Percentiles rank a stretch among this genome's conserved stretches.
phyloP scores from a whole-genome alignment of 345 rosid species.

The Barbarea vulgaris region DNA sequence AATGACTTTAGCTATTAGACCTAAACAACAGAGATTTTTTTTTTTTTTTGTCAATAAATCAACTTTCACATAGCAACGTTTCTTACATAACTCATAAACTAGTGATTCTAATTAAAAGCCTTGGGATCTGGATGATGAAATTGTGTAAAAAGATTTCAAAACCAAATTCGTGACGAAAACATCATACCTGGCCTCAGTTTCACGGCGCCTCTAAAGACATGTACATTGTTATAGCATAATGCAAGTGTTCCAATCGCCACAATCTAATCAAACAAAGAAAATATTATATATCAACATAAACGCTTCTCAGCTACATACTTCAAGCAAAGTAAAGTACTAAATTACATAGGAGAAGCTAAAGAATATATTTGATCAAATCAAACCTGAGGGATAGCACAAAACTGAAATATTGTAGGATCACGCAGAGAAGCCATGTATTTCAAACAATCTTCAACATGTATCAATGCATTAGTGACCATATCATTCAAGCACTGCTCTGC shows the following conservation, averaged over 20 bases:
- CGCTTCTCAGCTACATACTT: background rate
- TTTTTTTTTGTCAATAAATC: background rate
- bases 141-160: background rate
- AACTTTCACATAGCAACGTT: background rate
- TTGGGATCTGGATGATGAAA: background rate
- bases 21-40: constrained; percentile 40
- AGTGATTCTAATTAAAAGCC: background rate
- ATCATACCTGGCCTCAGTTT: constrained; percentile 87
- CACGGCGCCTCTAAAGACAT: constrained; percentile 88
- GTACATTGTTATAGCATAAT: constrained; percentile 75
- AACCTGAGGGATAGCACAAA: constrained; percentile 90
- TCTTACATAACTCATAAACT: background rate
- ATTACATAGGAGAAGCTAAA: background rate
- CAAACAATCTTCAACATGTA: constrained; percentile 74
- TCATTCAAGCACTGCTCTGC: constrained; percentile 92
- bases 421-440: constrained; percentile 57
- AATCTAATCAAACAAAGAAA: constrained; percentile 47
- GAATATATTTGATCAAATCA: constrained; percentile 8
- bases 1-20: constrained; percentile 81
- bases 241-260: constrained; percentile 92
- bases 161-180: background rate
- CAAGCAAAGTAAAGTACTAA: background rate
- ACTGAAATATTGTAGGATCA: constrained; percentile 65
- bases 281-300: background rate
- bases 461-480: constrained; percentile 82